Conservation (phyloP, 1,139 yeast genomes). For the Kodamaea anthophila region DNA sequence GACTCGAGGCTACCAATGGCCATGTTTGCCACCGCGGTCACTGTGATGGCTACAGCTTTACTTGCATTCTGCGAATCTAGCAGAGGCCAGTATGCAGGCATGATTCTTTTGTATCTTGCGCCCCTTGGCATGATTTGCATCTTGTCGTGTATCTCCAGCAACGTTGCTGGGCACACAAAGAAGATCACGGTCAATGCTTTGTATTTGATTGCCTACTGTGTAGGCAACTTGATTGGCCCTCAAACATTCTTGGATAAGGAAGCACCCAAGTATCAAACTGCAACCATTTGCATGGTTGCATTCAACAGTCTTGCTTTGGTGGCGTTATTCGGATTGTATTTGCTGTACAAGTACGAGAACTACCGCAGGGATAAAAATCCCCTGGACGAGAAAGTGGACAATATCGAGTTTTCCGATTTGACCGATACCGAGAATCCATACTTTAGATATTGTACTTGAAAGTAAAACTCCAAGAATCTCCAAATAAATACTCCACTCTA, state of each 20-base stretch:
- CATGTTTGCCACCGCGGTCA: slow-evolving; percentile 29
- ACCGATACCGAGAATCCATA: slow-evolving; percentile 62
- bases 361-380: slow-evolving; percentile 26
- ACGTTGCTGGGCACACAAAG: slow-evolving; percentile 69
- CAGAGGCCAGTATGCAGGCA: slow-evolving; percentile 10
- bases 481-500: not conserved
- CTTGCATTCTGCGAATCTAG: slow-evolving; percentile 36
- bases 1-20: slow-evolving; percentile 35
- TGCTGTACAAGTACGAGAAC: slow-evolving; percentile 36
- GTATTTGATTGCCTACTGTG: slow-evolving; percentile 56
- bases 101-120: slow-evolving; percentile 13
- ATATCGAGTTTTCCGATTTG: slow-evolving; percentile 52
- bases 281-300: slow-evolving; percentile 40
- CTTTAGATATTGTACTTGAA: slow-evolving; percentile 38
- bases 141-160: slow-evolving; percentile 45
- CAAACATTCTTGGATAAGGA: slow-evolving; percentile 52
- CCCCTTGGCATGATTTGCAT: slow-evolving; percentile 44
- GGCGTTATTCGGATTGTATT: slow-evolving; percentile 18
- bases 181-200: slow-evolving; percentile 55
- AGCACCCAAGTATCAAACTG: slow-evolving; percentile 48
- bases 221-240: slow-evolving; percentile 69
- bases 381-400: slow-evolving; percentile 19
- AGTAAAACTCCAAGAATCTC: too few relatives aligned
- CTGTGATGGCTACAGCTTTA: slow-evolving; percentile 37
- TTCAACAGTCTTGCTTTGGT: slow-evolving; percentile 28